Evolutionary conservation across 495 filamentous ascomycete genomes (phyloP).

Genomic region (Aspergillus coremiiformis): DNA sequence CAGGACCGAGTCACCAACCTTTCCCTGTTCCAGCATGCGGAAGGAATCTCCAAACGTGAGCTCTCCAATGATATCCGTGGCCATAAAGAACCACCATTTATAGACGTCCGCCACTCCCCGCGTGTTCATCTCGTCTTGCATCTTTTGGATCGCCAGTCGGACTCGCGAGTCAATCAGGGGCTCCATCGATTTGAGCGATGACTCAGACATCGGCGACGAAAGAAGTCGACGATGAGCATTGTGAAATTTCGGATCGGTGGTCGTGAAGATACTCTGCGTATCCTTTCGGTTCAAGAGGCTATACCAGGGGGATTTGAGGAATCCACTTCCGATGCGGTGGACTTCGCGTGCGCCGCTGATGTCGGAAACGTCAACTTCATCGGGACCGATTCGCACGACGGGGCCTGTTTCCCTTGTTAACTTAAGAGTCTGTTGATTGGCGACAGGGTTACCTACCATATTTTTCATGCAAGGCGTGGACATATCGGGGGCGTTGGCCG

Average conservation of each 20-base stretch:
- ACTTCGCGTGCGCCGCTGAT: constrained; percentile 25
- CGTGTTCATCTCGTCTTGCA: constrained; percentile 25
- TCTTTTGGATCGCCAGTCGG: constrained; percentile 25
- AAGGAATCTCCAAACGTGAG: constrained; percentile 54
- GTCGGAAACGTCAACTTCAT: constrained; percentile 30
- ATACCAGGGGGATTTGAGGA: constrained; percentile 17
- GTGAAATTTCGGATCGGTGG: constrained; percentile 24
- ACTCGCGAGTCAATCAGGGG: constrained; percentile 24
- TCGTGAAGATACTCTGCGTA: constrained; percentile 24
- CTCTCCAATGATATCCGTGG: constrained; percentile 49
- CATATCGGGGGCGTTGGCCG: constrained; percentile 19
- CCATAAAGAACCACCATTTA: constrained; percentile 53
- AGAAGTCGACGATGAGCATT: constrained; percentile 24
- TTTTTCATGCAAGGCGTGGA: constrained; percentile 28
- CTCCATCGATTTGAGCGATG: constrained; percentile 18
- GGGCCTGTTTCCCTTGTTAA: constrained; percentile 18
- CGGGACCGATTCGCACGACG: constrained; percentile 35
- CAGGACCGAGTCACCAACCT: constrained; percentile 19
- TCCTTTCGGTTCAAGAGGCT: constrained; percentile 8
- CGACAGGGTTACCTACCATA: constrained; percentile 17
- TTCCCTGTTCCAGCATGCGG: constrained; percentile 43
- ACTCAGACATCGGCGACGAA: constrained; percentile 33
- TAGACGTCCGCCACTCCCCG: constrained; percentile 38
- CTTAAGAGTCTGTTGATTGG: neutral
- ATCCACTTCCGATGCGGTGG: constrained; percentile 25